phyloP scores from a whole-genome alignment of 2,329 filamentous ascomycete genomes.

The Phaeophleospora eucalypticola region DNA sequence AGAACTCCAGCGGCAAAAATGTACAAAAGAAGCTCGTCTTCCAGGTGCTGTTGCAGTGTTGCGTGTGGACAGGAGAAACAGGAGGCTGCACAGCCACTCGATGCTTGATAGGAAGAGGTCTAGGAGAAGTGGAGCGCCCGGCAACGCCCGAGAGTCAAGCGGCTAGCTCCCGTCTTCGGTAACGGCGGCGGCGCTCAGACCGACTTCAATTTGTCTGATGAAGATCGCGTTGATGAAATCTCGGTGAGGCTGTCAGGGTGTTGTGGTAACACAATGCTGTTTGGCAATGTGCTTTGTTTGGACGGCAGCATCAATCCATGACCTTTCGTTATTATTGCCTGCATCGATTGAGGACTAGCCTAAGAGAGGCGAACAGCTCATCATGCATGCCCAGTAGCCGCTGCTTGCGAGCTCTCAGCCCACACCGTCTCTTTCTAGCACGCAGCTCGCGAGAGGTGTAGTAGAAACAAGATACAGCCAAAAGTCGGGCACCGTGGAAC shows the following conservation, averaged over 20 bases:
- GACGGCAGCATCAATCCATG: background rate
- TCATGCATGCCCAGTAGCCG: background rate
- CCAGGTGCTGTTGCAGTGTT: too few relatives aligned
- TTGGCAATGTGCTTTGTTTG: background rate
- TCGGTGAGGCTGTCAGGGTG: slow-evolving; percentile 1
- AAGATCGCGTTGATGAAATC: too few relatives aligned
- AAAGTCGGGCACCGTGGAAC: background rate
- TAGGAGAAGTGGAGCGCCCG: slow-evolving; percentile 7
- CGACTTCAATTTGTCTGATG: background rate
- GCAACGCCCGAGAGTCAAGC: too few relatives aligned
- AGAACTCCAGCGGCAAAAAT: background rate
- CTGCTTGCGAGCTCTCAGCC: background rate
- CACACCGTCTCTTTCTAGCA: background rate
- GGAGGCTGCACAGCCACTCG: slow-evolving; percentile 10
- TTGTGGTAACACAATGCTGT: background rate
- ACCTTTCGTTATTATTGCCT: background rate
- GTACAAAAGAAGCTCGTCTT: slow-evolving; percentile 3
- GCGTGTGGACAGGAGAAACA: background rate
- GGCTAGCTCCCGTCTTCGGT: too few relatives aligned
- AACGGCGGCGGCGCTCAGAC: background rate
- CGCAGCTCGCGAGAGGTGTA: background rate
- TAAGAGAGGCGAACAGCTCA: background rate
- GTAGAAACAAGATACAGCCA: background rate
- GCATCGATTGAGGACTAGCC: background rate
- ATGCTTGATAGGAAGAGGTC: too few relatives aligned